Evolutionary conservation across 805 yeast species (phyloP).

Genomic region (Cyberlindnera lachancei): DNA sequence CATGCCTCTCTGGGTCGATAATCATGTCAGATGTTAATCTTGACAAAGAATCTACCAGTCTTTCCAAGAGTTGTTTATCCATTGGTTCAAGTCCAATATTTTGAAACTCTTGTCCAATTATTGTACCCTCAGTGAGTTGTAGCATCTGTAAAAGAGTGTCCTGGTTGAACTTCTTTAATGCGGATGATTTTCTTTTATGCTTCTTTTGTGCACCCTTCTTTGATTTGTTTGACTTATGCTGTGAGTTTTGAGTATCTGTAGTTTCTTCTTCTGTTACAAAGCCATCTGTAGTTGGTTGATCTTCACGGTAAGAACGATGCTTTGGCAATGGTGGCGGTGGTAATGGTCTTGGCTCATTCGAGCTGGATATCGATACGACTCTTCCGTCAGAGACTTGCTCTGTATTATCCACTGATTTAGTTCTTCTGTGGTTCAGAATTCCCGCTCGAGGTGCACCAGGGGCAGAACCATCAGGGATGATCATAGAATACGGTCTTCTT

Average conservation of each 20-base stretch:
- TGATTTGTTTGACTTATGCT: background rate
- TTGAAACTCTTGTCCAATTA: conserved; percentile 54
- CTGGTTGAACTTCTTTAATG: conserved; percentile 18
- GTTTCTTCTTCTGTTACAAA: conserved; percentile 22
- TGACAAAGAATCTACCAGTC: conserved; percentile 78
- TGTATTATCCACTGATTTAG: conserved; percentile 9
- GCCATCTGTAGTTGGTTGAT: conserved; percentile 15
- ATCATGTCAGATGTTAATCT: conserved; percentile 88
- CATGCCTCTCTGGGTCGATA: conserved; percentile 70
- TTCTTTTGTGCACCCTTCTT: conserved; percentile 5
- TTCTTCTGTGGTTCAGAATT: conserved; percentile 4
- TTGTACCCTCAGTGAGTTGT: conserved; percentile 34
- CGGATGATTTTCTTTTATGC: conserved; percentile 4
- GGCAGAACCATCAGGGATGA: background rate
- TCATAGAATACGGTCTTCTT: conserved; percentile 19
- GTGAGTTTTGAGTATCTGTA: background rate
- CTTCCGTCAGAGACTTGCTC: conserved; percentile 4
- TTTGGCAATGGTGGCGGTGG: conserved; percentile 25
- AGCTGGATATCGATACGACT: conserved; percentile 4
- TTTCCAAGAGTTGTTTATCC: conserved; percentile 75
- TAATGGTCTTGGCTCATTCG: conserved; percentile 15
- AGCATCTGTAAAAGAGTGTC: conserved; percentile 30
- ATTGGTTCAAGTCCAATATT: conserved; percentile 64
- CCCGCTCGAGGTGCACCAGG: background rate
- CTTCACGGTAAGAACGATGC: conserved; percentile 6